Evolutionary conservation across 2,329 filamentous ascomycete genomes (phyloP), one percentile per base, ranked within the genome.

Genomic region (Talaromyces sp.): DNA sequence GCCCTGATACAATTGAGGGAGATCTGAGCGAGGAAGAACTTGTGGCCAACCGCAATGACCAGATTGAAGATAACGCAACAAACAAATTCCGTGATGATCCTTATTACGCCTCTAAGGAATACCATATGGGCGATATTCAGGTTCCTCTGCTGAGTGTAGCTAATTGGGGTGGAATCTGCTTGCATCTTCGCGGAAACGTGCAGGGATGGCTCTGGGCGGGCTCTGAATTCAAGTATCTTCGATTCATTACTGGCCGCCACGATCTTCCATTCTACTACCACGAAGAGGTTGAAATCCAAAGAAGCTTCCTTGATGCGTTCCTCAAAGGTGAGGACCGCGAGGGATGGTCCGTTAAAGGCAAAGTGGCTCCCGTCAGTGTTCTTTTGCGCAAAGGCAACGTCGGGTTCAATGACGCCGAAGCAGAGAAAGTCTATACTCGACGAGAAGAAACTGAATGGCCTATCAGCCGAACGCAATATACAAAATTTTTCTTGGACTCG

Each of bases 191-290:
- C 7, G 89, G 89, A 1, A 91, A 91, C 68, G 81, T 91, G 7
- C 82, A 89, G 70, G 89, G 89, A 0, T 91, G 84, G 65, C 78
- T 78, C 1, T 81, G 87, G 58, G 88, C 89, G 0, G 87, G 88
- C 0, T 91, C 88, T 0, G 80, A 86, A 65, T 79, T 87, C 67
- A 91, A 91, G 73, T 92, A 89, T 69, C 80, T 91, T 0, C 84
- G 89, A 6, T 86, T 91, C 73, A 89, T 91, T 71, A 88, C 85
- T 0, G 89, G 89, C 1, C 83, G 89, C 0, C 89, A 92, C 68
- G 89, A 91, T 70, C 79, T 91, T 1, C 89, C 89, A 0, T 91
- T 91, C 73, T 92, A 91, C 76, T 90, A 91, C 72, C 75, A 83
- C 1, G 86, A 91, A 58, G 87, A 91, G 68, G 88, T 90, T 0